These are phyloP conservation scores for Suillus brevipes DNA, from an alignment of 768 basidiomycete species.

Conservation along the genomic window DNA sequence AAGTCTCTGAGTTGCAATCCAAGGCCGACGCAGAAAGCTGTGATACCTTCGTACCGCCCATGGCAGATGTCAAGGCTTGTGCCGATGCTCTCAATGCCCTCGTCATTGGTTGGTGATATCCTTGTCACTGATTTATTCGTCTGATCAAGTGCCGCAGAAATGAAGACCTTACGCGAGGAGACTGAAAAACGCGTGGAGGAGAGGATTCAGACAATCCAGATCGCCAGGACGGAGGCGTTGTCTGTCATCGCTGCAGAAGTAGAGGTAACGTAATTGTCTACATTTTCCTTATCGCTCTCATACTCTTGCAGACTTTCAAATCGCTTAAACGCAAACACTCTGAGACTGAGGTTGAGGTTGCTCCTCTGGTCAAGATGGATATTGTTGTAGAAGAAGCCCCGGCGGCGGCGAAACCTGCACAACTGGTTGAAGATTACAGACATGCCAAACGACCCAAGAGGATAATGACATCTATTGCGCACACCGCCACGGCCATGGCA, in stretches of 20 bases:
- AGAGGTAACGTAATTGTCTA: slow-evolving; percentile 13
- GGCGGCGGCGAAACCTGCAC: neutral
- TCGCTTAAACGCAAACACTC: slow-evolving; percentile 66
- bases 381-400: neutral
- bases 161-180: slow-evolving; percentile 44
- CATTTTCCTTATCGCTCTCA: slow-evolving; percentile 26
- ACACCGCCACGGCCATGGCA: slow-evolving; percentile 61
- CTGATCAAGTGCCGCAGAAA: slow-evolving; percentile 35
- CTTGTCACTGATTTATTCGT: neutral
- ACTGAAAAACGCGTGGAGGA: slow-evolving; percentile 46
- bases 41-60: slow-evolving; percentile 10
- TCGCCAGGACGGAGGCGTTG: slow-evolving; percentile 41
- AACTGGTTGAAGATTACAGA: slow-evolving; percentile 15
- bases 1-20: slow-evolving; percentile 22
- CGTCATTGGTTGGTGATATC: slow-evolving; percentile 38
- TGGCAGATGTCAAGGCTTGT: slow-evolving; percentile 29
- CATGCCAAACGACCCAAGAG: slow-evolving; percentile 49
- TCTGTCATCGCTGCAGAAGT: slow-evolving; percentile 35
- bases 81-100: slow-evolving; percentile 39
- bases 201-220: slow-evolving; percentile 46
- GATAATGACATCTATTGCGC: slow-evolving; percentile 40
- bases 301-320: slow-evolving; percentile 25
- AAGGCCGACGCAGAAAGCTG: slow-evolving; percentile 22
- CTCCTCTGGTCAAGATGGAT: slow-evolving; percentile 5
- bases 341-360: slow-evolving; percentile 37